These are phyloP conservation scores for Gynostemma pentaphyllum DNA, from an alignment of 306 rosid genomes.

Conservation along the genomic window DNA sequence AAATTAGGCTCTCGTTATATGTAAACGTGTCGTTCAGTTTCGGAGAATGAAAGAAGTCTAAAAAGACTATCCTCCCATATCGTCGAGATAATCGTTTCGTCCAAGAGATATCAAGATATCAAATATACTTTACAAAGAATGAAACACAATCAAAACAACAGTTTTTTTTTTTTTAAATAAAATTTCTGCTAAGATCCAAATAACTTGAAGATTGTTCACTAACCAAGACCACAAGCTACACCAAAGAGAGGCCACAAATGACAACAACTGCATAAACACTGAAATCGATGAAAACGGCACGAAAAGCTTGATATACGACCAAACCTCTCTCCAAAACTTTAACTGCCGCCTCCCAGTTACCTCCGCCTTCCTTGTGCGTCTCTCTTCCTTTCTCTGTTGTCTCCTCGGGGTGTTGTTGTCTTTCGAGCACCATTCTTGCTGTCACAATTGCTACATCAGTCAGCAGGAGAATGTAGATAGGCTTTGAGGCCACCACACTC, in stretches of 20 bases:
- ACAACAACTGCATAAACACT: slow-evolving; percentile 66
- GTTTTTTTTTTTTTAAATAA: neutral
- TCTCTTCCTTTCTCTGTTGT: slow-evolving; percentile 1
- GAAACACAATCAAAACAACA: neutral
- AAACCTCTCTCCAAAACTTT: slow-evolving; percentile 76
- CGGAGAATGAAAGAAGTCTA: too few species aligned
- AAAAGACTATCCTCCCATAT: too few species aligned
- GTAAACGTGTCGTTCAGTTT: too few species aligned
- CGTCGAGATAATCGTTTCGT: too few species aligned
- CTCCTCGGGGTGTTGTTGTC: slow-evolving; percentile 20
- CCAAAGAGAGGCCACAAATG: slow-evolving; percentile 46
- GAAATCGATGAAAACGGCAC: slow-evolving; percentile 62
- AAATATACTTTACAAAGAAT: neutral
- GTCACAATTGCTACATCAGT: slow-evolving; percentile 50
- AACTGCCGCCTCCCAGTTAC: slow-evolving; percentile 51
- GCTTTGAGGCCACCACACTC: slow-evolving; percentile 37
- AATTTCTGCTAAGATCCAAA: slow-evolving; percentile 2
- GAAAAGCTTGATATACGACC: slow-evolving; percentile 62
- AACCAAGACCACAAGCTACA: slow-evolving; percentile 21
- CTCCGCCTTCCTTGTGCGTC: slow-evolving; percentile 23
- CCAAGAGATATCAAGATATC: neutral
- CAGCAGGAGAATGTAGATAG: slow-evolving; percentile 57
- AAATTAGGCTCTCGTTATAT: too few species aligned
- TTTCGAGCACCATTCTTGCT: slow-evolving; percentile 26
- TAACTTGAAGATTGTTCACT: slow-evolving; percentile 2